Evolutionary conservation across 1,139 yeast genomes (phyloP), one percentile per base, ranked within the genome.

Genomic region (Insectozyma bohioensis): DNA sequence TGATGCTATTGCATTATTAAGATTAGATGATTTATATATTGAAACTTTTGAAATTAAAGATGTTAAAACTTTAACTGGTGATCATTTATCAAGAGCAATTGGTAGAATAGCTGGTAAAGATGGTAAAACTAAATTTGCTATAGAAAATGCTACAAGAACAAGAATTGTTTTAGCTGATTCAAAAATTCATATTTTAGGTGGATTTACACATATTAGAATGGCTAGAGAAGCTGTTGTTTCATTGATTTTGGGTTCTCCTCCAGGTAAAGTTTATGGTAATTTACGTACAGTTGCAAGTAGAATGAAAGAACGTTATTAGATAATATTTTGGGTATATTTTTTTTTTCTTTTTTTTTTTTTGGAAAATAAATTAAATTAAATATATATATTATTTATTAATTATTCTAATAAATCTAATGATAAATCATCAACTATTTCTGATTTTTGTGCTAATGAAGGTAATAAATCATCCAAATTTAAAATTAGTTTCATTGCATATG

Each of bases 61-160:
- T 62, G 97, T 92, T 40, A 94, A 92, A 65, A 90, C 97, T 3
- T 70, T 92, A 47, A 80, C 80, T 21, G 98, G 98, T 14, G 98
- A 92, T 62, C 98, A 92, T 75, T 74, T 92, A 59, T 83, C 95
- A 30, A 82, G 99, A 72, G 98, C 99, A 12, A 92, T 92, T 57
- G 99, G 98, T 51, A 88, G 99, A 74, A 92, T 92, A 60, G 98
- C 98, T 15, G 99, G 99, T 60, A 94, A 92, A 57, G 99, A 92
- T 56, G 99, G 99, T 54, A 90, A 90, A 64, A 92, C 98, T 42
- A 92, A 92, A 66, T 92, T 90, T 61, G 97, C 98, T 22, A 92
- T 92, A 52, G 99, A 92, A 63, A 92, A 92, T 55, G 97, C 98
- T 15, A 90, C 98, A 20, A 78, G 97, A 67, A 92, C 99, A 10